Evolutionary conservation across 106 monocot species (phyloP).

Genomic region (Allium cepa): DNA sequence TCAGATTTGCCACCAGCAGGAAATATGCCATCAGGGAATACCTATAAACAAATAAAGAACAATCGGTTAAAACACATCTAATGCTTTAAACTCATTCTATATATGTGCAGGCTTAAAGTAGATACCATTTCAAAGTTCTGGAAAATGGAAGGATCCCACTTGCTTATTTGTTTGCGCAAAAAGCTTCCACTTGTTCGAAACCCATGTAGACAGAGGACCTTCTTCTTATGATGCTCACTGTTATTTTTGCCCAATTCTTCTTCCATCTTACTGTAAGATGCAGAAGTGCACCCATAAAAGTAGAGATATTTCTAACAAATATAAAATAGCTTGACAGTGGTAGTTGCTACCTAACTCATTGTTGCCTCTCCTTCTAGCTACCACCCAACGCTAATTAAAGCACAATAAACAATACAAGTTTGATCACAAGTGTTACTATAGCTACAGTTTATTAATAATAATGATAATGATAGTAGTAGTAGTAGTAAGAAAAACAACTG

Average conservation of each 20-base stretch:
- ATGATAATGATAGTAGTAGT: too few species aligned
- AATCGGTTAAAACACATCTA: too few species aligned
- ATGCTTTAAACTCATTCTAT: too few species aligned
- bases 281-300: neutral
- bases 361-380: neutral
- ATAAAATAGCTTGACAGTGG: neutral
- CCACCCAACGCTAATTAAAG: neutral
- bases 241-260: neutral
- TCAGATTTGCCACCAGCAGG: conserved; percentile 57
- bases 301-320: neutral
- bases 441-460: too few species aligned
- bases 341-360: conserved; percentile 2
- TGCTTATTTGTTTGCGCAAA: conserved; percentile 57
- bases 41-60: conserved; percentile 12
- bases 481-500: too few species aligned
- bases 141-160: conserved; percentile 67
- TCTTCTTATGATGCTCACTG: conserved; percentile 15
- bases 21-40: conserved; percentile 53
- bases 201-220: conserved; percentile 65
- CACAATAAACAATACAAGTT: neutral
- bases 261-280: neutral
- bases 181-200: conserved; percentile 71
- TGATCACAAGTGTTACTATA: too few species aligned
- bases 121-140: conserved; percentile 29
- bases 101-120: neutral